Conservation (phyloP, 768 basidiomycete species). For the Leucosporidium yakuticum region DNA sequence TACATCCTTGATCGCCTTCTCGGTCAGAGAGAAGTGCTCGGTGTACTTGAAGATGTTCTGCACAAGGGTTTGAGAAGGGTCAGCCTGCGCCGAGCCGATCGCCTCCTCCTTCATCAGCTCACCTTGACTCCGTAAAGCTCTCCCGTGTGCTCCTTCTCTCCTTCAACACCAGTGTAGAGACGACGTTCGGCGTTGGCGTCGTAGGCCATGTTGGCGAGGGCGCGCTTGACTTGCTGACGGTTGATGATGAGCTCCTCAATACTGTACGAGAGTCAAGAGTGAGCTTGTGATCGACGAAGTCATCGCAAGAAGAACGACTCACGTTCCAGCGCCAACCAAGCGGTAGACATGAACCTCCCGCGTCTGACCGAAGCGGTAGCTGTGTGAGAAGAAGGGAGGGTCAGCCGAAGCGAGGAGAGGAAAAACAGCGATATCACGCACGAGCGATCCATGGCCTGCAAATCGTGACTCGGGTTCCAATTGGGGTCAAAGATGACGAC, state of each 20-base stretch:
- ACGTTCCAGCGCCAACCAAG: conserved; percentile 69
- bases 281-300: background rate
- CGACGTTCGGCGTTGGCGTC: conserved; percentile 43
- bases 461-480: conserved; percentile 95
- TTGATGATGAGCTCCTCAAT: conserved; percentile 88
- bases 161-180: conserved; percentile 73
- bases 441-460: conserved; percentile 52
- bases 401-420: no score
- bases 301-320: no score
- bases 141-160: conserved; percentile 64
- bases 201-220: conserved; percentile 45
- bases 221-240: conserved; percentile 75
- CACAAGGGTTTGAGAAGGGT: background rate
- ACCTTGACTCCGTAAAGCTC: conserved; percentile 71
- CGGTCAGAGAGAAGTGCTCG: conserved; percentile 63
- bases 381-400: background rate
- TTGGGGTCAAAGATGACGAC: conserved; percentile 59
- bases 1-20: conserved; percentile 61
- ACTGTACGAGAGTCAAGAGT: background rate
- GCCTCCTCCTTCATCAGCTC: no score
- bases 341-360: conserved; percentile 79
- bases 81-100: background rate
- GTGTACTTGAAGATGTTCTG: conserved; percentile 73
- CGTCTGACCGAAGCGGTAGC: conserved; percentile 62
- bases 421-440: background rate